These are phyloP conservation scores for Citrus unshiu DNA, from an alignment of 345 rosid genomes.

Conservation along the genomic window DNA sequence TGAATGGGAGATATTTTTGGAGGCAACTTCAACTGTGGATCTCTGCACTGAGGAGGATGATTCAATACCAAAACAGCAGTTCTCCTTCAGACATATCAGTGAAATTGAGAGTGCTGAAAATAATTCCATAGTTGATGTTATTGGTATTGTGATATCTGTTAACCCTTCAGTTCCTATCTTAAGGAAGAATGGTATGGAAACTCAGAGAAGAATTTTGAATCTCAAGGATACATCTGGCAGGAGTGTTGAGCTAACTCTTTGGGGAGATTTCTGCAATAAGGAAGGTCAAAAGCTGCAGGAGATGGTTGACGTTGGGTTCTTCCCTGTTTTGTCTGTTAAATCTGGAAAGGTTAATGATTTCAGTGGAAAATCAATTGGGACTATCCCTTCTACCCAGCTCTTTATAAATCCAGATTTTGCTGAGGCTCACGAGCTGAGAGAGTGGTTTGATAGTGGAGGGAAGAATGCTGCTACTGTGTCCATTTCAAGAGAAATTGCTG, in stretches of 20 bases:
- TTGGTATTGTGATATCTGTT: slow-evolving; percentile 70
- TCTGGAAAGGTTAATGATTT: slow-evolving; percentile 86
- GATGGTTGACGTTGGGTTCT: slow-evolving; percentile 57
- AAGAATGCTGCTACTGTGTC: slow-evolving; percentile 51
- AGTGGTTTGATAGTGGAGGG: slow-evolving; percentile 81
- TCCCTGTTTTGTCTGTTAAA: slow-evolving; percentile 79
- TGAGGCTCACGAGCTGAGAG: slow-evolving; percentile 55
- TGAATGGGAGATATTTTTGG: slow-evolving; percentile 87
- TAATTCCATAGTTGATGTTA: slow-evolving; percentile 68
- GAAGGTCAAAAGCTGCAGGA: slow-evolving; percentile 83
- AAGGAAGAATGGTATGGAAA: slow-evolving; percentile 97
- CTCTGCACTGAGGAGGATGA: slow-evolving; percentile 76
- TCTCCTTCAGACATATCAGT: slow-evolving; percentile 72
- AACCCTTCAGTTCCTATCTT: slow-evolving; percentile 75
- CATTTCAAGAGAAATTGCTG: slow-evolving; percentile 67
- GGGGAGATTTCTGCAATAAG: slow-evolving; percentile 91
- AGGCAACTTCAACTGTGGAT: slow-evolving; percentile 72
- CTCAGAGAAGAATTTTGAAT: slow-evolving; percentile 77
- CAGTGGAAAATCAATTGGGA: slow-evolving; percentile 81
- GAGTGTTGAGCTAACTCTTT: slow-evolving; percentile 74
- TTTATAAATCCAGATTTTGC: slow-evolving; percentile 79
- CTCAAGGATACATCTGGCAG: slow-evolving; percentile 78
- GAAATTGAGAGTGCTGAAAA: slow-evolving; percentile 80
- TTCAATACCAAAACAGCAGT: slow-evolving; percentile 84
- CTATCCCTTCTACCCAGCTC: slow-evolving; percentile 78